Evolutionary conservation across 2,329 filamentous ascomycete genomes (phyloP).

Genomic region (Talaromyces funiculosus): DNA sequence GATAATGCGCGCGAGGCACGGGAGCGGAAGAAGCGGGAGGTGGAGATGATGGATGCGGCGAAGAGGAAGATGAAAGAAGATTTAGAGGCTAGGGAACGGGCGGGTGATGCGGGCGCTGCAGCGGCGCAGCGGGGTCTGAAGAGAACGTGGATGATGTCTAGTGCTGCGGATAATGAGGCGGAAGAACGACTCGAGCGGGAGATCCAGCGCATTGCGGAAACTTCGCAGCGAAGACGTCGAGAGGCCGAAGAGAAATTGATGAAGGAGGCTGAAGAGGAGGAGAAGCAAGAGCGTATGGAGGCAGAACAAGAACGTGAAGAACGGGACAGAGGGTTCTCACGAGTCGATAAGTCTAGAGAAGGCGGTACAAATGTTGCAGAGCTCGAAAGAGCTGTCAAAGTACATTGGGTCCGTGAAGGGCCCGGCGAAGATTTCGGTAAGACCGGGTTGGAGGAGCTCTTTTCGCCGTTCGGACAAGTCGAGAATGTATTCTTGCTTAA

Average conservation of each 20-base stretch:
- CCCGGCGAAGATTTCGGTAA: constrained; percentile 43
- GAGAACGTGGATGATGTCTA: constrained; percentile 30
- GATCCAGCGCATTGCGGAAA: constrained; percentile 49
- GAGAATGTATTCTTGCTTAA: constrained; percentile 52
- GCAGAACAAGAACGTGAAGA: constrained; percentile 39
- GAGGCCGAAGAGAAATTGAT: constrained; percentile 45
- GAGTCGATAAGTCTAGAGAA: constrained; percentile 31
- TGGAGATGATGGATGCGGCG: constrained; percentile 67
- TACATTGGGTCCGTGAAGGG: constrained; percentile 50
- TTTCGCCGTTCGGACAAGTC: constrained; percentile 52
- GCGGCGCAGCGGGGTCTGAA: constrained; percentile 48
- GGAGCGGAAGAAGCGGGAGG: constrained; percentile 63
- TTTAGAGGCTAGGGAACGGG: constrained; percentile 68
- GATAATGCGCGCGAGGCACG: constrained; percentile 69
- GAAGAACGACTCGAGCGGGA: constrained; percentile 49
- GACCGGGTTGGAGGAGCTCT: constrained; percentile 43
- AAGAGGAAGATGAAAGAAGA: constrained; percentile 77
- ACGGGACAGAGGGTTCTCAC: constrained; percentile 26
- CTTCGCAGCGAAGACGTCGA: constrained; percentile 47
- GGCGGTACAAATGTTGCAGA: constrained; percentile 44
- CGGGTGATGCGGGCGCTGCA: constrained; percentile 28
- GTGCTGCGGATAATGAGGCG: constrained; percentile 35
- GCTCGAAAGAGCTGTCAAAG: constrained; percentile 53
- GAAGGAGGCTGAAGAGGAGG: constrained; percentile 41
- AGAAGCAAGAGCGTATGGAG: constrained; percentile 34